Evolutionary conservation across 2,329 filamentous ascomycete genomes (phyloP).

Genomic region (Aspergillus sp.): DNA sequence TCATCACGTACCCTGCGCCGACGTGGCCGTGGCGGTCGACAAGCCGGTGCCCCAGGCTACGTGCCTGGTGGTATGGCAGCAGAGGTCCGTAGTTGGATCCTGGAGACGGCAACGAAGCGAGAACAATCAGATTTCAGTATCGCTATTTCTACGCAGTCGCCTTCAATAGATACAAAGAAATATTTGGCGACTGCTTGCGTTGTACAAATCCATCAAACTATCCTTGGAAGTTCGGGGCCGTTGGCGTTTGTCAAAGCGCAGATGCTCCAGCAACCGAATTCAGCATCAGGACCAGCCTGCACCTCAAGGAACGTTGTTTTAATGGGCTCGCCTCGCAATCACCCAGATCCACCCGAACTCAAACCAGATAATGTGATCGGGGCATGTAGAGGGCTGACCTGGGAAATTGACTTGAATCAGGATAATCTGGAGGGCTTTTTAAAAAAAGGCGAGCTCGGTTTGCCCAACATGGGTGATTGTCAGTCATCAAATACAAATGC

Average conservation of each 20-base stretch:
- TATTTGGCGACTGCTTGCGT: conserved; percentile 17
- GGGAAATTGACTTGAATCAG: conserved; percentile 26
- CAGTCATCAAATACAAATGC: neutral
- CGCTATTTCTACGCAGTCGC: neutral
- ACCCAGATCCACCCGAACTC: conserved; percentile 4
- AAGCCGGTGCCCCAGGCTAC: conserved; percentile 16
- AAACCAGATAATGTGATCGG: conserved; percentile 20
- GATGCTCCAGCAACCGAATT: neutral
- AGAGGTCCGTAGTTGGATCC: conserved; percentile 34
- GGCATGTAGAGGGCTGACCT: conserved; percentile 24
- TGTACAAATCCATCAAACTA: conserved; percentile 8
- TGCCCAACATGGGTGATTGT: no score
- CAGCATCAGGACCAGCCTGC: neutral
- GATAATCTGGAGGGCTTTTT: neutral
- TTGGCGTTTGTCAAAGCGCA: conserved; percentile 16
- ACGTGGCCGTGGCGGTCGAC: conserved; percentile 18
- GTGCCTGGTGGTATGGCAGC: conserved; percentile 33
- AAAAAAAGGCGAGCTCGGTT: neutral
- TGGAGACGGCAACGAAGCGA: conserved; percentile 29
- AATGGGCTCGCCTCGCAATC: conserved; percentile 19
- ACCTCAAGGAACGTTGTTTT: conserved; percentile 17
- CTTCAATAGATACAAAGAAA: neutral
- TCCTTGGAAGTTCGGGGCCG: conserved; percentile 18
- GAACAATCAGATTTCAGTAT: conserved; percentile 10
- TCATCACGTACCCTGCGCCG: conserved; percentile 23